Base-by-base conservation (phyloP, 306 rosid species). In the Dryas octopetala region DNA sequence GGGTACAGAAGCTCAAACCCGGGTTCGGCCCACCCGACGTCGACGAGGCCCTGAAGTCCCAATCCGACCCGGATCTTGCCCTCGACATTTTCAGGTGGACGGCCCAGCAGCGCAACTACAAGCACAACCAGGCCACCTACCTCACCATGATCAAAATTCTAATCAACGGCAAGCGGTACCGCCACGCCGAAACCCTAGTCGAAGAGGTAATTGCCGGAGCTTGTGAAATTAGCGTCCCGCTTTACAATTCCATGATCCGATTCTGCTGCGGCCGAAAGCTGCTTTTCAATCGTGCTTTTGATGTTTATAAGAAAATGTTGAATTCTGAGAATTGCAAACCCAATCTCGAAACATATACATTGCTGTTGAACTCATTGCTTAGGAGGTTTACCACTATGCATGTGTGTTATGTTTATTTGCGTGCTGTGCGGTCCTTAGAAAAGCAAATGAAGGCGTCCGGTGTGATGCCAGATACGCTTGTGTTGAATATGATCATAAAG, bases 61-160 rank as follows among this genome's bases (percentile, higher is more conserved):
- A 90, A 60, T 83, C 88, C 0, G 98, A 95, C 75, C 91, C 98
- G 0, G 97, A 95, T 52, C 97, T 95, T 50, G 96, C 97, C 28
- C 84, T 95, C 49, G 98, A 95, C 81, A 89, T 95, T 76, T 95
- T 95, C 96, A 86, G 98, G 2, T 95, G 97, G 97, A 91, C 97
- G 5, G 90, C 93, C 6, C 93, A 88, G 62, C 98, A 91, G 49
- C 98, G 96, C 14, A 76, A 84, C 72, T 91, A 95, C 88, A 77
- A 80, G 73, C 98, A 95, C 83, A 87, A 62, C 82, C 75, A 78
- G 58, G 44, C 62, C 73, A 91, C 96, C 16, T 95, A 95, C 83
- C 83, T 88, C 50, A 75, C 97, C 43, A 77, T 84, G 84, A 85
- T 95, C 78, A 86, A 76, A 9, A 86, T 82, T n/a, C 88, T 90